Evolutionary conservation across 192 early-diverging fungal genomes (phyloP), one percentile per base, ranked within the genome.

Genomic region (Gaertneriomyces semiglobifer): DNA sequence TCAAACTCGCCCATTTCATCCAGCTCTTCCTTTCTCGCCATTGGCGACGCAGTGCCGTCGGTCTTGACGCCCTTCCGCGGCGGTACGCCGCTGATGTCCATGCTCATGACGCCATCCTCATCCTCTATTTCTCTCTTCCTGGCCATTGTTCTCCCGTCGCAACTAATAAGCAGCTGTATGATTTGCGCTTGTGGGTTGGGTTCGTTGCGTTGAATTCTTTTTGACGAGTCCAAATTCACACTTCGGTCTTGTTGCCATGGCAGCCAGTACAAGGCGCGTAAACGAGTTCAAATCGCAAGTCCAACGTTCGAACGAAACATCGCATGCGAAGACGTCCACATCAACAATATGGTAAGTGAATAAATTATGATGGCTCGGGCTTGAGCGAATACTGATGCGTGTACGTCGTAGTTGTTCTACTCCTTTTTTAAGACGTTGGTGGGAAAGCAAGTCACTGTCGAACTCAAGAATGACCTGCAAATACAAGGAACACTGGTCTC

Each of bases 351-450:
- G 25, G 25, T 33, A 33, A 33, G 25, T 33, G 25, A 33, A 33
- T 33, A 33, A 33, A 33, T 33, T 2, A 2, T 1, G 25, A 33
- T 33, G 25, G 25, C 2, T 33, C 0, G 25, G 25, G 25, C 25
- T 1, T 33, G 25, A 33, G 25, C 25, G 25, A 33, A 33, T 2
- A 33, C 25, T 33, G 25, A 33, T 33, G 25, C 48, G 2, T 50
- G 38, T 58, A n/a, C 57, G 8, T 58, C 14, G 4, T 72, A 95
- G 95, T 81, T 99, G n/a, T 99, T 99, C 68, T 99, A 98, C 76
- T 98, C 95, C 40, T 97, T 99, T 71, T 99, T 99, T 86, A 99
- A 99, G 77, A 99, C 96, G 1, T 86, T 98, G 19, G 91, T 99
- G 20, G 95, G 94, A 8, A 90, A 96, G 69, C 77, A 86, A 59